These are phyloP conservation scores for Rhododendron ovatum DNA, from an alignment of 148 eudicot genomes.

Conservation along the genomic window DNA sequence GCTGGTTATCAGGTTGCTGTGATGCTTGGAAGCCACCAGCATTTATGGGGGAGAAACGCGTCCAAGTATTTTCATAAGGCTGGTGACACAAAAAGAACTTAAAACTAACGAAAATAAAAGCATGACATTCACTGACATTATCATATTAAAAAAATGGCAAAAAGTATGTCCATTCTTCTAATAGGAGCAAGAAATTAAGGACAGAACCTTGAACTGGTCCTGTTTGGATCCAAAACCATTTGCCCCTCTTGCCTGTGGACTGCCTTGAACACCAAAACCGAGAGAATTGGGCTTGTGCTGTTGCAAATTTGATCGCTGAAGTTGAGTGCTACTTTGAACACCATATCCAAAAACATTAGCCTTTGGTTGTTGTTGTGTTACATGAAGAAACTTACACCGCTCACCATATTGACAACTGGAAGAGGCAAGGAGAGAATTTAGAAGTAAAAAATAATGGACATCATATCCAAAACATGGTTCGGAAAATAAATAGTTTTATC, in stretches of 20 bases:
- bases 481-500: not conserved
- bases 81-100: constrained; percentile 23
- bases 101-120: not conserved
- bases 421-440: constrained; percentile 10
- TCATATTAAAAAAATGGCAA: not conserved
- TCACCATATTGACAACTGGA: constrained; percentile 85
- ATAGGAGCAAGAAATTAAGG: not conserved
- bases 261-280: constrained; percentile 74
- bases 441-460: not conserved
- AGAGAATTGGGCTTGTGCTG: constrained; percentile 78
- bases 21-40: constrained; percentile 28
- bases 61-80: constrained; percentile 97
- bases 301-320: constrained; percentile 41
- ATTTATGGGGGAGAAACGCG: constrained; percentile 42
- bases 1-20: constrained; percentile 54
- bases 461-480: not conserved
- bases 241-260: constrained; percentile 39
- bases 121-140: not conserved
- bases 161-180: not conserved
- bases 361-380: constrained; percentile 45
- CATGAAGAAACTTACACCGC: constrained; percentile 68
- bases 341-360: constrained; percentile 72
- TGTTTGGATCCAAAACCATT: constrained; percentile 40
- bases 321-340: constrained; percentile 40
- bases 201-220: constrained; percentile 53